phyloP scores from a whole-genome alignment of 345 rosid genomes.

The Eucalyptus marginata region DNA sequence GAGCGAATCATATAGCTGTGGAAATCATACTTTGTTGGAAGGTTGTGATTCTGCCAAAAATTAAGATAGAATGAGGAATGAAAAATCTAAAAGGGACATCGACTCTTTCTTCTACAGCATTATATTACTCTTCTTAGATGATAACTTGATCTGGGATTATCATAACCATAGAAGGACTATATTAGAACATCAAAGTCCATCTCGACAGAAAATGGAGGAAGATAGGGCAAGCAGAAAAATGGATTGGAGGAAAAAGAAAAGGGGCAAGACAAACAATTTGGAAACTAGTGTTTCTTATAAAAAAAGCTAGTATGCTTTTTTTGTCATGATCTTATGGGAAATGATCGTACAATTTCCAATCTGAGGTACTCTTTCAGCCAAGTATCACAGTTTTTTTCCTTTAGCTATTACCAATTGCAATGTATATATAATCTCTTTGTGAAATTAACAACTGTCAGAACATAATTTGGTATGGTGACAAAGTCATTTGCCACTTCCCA shows the following conservation, averaged over 20 bases:
- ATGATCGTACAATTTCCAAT: background rate
- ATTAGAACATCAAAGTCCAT: background rate
- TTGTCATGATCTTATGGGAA: background rate
- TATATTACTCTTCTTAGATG: background rate
- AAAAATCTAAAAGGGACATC: background rate
- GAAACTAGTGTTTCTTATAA: background rate
- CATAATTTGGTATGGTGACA: background rate
- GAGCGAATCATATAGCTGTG: constrained; percentile 97
- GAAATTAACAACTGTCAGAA: background rate
- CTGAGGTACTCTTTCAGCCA: background rate
- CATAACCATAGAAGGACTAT: background rate
- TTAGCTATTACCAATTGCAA: background rate
- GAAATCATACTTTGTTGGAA: constrained; percentile 62
- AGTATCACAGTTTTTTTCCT: background rate
- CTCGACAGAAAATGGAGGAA: background rate
- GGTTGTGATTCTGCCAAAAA: constrained; percentile 76
- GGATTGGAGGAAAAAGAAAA: background rate
- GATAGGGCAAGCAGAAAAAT: background rate
- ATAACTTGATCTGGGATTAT: background rate
- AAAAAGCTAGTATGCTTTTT: background rate
- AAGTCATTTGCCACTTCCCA: background rate
- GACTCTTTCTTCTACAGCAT: background rate
- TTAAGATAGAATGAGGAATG: background rate
- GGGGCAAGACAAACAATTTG: background rate
- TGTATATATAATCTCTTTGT: background rate